Base-by-base conservation (phyloP, 2,329 filamentous ascomycete genomes). In the Intubia oerlemansii region DNA sequence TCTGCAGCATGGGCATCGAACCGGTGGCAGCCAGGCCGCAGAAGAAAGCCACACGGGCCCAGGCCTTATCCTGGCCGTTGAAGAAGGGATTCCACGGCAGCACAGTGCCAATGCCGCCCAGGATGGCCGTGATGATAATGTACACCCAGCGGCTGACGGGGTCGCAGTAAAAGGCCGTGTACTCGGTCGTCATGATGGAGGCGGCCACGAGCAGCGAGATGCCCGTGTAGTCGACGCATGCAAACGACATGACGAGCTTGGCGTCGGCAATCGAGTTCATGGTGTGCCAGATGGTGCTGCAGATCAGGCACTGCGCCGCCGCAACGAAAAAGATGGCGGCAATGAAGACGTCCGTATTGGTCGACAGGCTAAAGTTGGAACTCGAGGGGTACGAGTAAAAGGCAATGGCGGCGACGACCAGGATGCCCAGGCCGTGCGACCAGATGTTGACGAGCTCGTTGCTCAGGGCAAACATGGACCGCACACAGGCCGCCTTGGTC, bases 361-460 rank as follows among this genome's bases (percentile, higher is more conserved):
- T 81, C 50, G 80, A 90, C 36, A 80, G 59, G 26, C 67, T 70
- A 54, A 95, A 98, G 48, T 90, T 85, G 43, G 70, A 62, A 38
- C 78, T 84, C 28, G 71, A 70, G 0, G 88, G 88, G 50, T 98
- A 98, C 50, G 92, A 90, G 56, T 92, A 92, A 41, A 98, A 85
- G 32, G 88, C 88, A 24, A 95, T 64, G 10, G 81, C 60, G 21
- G 95, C 62, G 26, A 98, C 78, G 36, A 93, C 59, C 18, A 95
- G 45, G n/a, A 95, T 62, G 12, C 88, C 88, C 17, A 98, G 63
- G 10, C 76, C 68, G 47, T 98, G 88, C 2, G 84, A 85, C 88
- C 88, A 98, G 44, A 98, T 98, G 52, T 98, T 98, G 56, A 95
- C 74, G 23, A 76, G 66, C 53, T 98, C 88, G 51, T 98, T 98